These are phyloP conservation scores for Acer yangbiense DNA, from an alignment of 345 rosid species.

Conservation along the genomic window DNA sequence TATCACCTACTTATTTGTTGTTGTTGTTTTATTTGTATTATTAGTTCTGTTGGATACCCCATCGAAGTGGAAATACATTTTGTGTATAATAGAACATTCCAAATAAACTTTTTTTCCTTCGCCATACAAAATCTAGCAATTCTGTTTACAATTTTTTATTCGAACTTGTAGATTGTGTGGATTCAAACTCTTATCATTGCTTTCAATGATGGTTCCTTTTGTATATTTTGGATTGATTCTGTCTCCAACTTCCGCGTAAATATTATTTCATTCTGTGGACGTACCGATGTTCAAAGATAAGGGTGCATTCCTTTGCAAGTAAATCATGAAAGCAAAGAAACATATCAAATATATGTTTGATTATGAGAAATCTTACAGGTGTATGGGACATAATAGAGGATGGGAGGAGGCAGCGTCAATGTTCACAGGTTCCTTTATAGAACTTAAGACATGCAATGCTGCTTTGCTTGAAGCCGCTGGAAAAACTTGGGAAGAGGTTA, in stretches of 20 bases:
- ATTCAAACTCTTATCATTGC: not conserved
- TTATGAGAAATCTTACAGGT: slow-evolving; percentile 45
- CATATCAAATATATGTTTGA: not conserved
- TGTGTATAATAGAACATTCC: not conserved
- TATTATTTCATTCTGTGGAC: not conserved
- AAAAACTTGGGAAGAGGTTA: slow-evolving; percentile 90
- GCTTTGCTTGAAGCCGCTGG: slow-evolving; percentile 95
- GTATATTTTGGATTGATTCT: not conserved
- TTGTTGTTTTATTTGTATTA: not conserved
- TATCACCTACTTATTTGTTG: not conserved
- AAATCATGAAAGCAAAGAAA: not conserved
- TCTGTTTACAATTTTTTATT: not conserved
- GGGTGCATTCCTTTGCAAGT: not conserved
- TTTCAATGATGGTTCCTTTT: not conserved
- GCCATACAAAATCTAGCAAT: not conserved
- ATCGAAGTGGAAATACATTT: not conserved
- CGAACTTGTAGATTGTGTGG: not conserved
- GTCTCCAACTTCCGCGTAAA: not conserved
- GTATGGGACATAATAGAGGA: slow-evolving; percentile 98
- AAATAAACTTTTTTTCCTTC: too few relatives aligned
- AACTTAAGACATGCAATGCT: slow-evolving; percentile 93
- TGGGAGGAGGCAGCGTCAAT: slow-evolving; percentile 99
- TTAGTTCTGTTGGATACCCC: not conserved
- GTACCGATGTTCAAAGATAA: not conserved
- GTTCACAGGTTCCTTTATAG: slow-evolving; percentile 71